These are phyloP conservation scores for Rhododendron ovatum DNA, from an alignment of 148 eudicot species.

Conservation along the genomic window DNA sequence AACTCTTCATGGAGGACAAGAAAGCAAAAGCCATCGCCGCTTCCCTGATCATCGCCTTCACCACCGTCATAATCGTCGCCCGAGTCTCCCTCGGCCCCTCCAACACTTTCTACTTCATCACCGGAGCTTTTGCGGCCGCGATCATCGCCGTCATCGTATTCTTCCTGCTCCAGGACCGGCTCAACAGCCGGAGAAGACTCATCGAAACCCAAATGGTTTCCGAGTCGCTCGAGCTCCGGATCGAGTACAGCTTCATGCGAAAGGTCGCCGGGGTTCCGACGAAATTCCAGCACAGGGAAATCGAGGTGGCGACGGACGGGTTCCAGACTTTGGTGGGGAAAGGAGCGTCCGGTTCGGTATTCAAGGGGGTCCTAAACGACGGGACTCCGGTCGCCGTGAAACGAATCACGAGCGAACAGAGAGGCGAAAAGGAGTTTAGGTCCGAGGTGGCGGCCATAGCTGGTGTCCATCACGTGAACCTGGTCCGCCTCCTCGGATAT, in stretches of 20 bases:
- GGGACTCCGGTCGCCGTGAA: slow-evolving; percentile 78
- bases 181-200: slow-evolving; percentile 12
- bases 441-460: slow-evolving; percentile 79
- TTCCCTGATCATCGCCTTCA: slow-evolving; percentile 27
- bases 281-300: slow-evolving; percentile 48
- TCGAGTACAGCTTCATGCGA: slow-evolving; percentile 65
- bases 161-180: slow-evolving; percentile 22
- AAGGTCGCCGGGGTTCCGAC: slow-evolving; percentile 85
- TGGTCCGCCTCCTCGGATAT: slow-evolving; percentile 64
- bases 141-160: slow-evolving; percentile 42
- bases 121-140: slow-evolving; percentile 37
- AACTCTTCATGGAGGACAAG: slow-evolving; percentile 47
- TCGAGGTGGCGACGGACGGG: slow-evolving; percentile 73
- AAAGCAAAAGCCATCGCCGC: slow-evolving; percentile 41
- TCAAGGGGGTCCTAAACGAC: slow-evolving; percentile 56
- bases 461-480: slow-evolving; percentile 66
- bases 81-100: slow-evolving; percentile 41
- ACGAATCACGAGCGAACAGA: slow-evolving; percentile 45
- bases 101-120: slow-evolving; percentile 40
- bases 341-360: slow-evolving; percentile 72
- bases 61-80: slow-evolving; percentile 37
- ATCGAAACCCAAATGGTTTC: slow-evolving; percentile 17
- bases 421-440: slow-evolving; percentile 62
- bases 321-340: slow-evolving; percentile 53
- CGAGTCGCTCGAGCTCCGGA: slow-evolving; percentile 22